A percentile compares a stretch with the other conserved stretches of the same genome.
Conservation (phyloP, 2,329 filamentous ascomycete species). For the Cladosporium sp. region DNA sequence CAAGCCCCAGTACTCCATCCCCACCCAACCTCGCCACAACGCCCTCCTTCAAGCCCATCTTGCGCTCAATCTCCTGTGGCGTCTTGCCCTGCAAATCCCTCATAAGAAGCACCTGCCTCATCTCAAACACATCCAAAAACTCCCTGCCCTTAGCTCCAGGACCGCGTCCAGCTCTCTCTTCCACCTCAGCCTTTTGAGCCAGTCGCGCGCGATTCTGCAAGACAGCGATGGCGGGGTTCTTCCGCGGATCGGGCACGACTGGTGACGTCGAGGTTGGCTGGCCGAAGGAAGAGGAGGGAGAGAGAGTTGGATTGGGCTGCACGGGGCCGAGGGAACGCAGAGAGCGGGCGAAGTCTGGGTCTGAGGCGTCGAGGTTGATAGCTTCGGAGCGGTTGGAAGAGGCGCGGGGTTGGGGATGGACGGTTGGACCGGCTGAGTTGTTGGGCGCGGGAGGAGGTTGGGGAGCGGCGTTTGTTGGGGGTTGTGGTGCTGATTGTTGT, state of each 20-base stretch:
- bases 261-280: conserved; percentile 21
- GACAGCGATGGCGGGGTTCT: conserved; percentile 54
- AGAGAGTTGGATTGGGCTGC: conserved; percentile 54
- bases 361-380: conserved; percentile 57
- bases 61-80: conserved; percentile 29
- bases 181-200: conserved; percentile 50
- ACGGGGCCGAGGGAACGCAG: conserved; percentile 64
- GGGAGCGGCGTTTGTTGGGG: conserved; percentile 24
- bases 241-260: conserved; percentile 36
- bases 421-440: conserved; percentile 35
- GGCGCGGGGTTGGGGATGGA: conserved; percentile 38
- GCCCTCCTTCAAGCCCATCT: conserved; percentile 32
- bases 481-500: conserved; percentile 17
- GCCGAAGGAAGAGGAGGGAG: conserved; percentile 50
- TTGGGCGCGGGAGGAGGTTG: conserved; percentile 26
- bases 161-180: conserved; percentile 43
- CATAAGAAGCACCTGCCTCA: conserved; percentile 34
- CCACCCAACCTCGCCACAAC: conserved; percentile 30
- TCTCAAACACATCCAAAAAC: conserved; percentile 42
- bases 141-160: conserved; percentile 29
- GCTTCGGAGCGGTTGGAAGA: conserved; percentile 39
- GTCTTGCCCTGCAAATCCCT: conserved; percentile 28
- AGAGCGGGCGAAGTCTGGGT: conserved; percentile 71
- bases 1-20: conserved; percentile 28
- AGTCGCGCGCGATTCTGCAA: conserved; percentile 50